These are phyloP conservation scores for Podospora australis DNA, from an alignment of 495 filamentous ascomycete species.

Conservation along the genomic window DNA sequence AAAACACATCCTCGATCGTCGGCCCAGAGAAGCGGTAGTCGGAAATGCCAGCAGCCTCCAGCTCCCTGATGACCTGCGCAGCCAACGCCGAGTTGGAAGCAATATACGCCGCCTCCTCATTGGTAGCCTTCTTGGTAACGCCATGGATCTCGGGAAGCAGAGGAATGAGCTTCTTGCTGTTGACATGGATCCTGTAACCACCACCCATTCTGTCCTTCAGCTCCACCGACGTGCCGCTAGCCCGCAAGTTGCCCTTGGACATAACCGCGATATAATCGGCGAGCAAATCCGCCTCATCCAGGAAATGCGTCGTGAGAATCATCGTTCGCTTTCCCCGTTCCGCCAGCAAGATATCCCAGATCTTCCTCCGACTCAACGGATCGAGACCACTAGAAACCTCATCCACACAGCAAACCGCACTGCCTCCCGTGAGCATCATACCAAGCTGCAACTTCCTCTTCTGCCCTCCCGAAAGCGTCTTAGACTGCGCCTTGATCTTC, in stretches of 20 bases:
- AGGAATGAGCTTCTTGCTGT: conserved; percentile 39
- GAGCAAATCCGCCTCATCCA: conserved; percentile 71
- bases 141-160: conserved; percentile 48
- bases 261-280: conserved; percentile 74
- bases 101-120: conserved; percentile 65
- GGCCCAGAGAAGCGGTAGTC: conserved; percentile 77
- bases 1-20: conserved; percentile 82
- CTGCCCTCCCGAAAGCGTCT: conserved; percentile 77
- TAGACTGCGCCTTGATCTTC: conserved; percentile 59
- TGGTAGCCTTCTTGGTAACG: conserved; percentile 49
- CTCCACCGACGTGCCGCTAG: conserved; percentile 69
- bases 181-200: conserved; percentile 71
- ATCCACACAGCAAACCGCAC: conserved; percentile 78
- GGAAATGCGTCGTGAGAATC: conserved; percentile 78
- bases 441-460: conserved; percentile 85
- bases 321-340: conserved; percentile 73
- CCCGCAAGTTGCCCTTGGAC: conserved; percentile 63
- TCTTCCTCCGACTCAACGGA: conserved; percentile 70
- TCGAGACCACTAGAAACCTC: conserved; percentile 81
- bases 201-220: conserved; percentile 63
- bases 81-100: conserved; percentile 56
- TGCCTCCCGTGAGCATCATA: conserved; percentile 90
- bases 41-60: conserved; percentile 55
- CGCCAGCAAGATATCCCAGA: conserved; percentile 83
- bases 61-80: conserved; percentile 55